Base-by-base conservation (phyloP, 768 basidiomycete species). In the Mycena polygramma region DNA sequence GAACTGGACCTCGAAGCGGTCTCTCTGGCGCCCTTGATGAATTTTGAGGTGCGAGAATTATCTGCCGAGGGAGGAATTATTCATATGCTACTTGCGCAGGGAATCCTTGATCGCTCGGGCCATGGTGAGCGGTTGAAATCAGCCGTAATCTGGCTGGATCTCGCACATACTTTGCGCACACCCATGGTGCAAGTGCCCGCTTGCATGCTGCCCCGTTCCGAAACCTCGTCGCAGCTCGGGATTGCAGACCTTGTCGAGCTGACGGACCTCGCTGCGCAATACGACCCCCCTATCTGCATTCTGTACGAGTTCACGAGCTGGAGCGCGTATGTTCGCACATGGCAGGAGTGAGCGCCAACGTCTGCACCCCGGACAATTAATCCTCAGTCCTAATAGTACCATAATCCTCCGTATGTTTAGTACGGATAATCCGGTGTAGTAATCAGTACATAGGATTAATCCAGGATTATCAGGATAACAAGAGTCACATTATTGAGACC, bases 221-320 rank as follows among this genome's bases (percentile, higher is more conserved):
- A 66, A 36, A 57, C 46, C 20, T 66, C 55, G 20, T 55, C 46
- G 2, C 39, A 66, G 24, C 64, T 57, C 7, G 54, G 54, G 11
- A 37, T 66, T 36, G 37, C 64, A 26, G 64, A 66, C 46, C 55
- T 66, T 8, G 22, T 57, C 46, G 64, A 66, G 36, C 41, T 66
- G 46, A 57, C 54, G 5, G 55, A 66, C 35, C 55, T 57, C 5
- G 64, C 64, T 15, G 65, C 55, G n/a, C 10, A 41, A 15, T 58
- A 39, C 37, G 17, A 51, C 26, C 63, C 63, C 26, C 63, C 63
- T 4, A 55, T 63, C 39, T 63, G 22, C 46, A 66, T 66, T 41
- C 57, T 66, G 55, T 59, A 66, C 57, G 65, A 66, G 17, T 66
- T 66, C 22, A 66, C 65, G 24, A 52, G 57, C 20, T 66, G 65